phyloP scores from a whole-genome alignment of 23 red algal species.

The Gracilaria domingensis region DNA sequence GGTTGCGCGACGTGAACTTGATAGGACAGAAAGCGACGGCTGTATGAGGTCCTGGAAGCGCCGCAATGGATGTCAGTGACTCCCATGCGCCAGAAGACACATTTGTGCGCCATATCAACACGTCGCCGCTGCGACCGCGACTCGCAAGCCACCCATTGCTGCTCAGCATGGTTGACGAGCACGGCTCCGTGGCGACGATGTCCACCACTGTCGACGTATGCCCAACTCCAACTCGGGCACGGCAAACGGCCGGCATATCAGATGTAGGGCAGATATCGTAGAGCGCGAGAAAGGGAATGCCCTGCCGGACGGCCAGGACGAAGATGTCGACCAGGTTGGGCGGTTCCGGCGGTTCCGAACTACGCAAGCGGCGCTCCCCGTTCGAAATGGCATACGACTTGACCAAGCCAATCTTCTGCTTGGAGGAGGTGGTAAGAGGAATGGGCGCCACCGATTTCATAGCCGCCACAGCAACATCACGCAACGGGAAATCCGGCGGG shows the following conservation, averaged over 20 bases:
- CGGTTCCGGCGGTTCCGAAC: constrained; percentile 82
- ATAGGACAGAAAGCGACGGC: constrained; percentile 64
- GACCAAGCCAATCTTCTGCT: constrained; percentile 65
- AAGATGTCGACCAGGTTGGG: constrained; percentile 64
- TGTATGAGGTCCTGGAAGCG: constrained; percentile 67
- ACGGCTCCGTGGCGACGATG: constrained; percentile 31
- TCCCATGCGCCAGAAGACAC: constrained; percentile 32
- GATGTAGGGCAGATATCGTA: constrained; percentile 74
- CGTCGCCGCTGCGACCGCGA: constrained; percentile 59
- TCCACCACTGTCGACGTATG: constrained; percentile 43
- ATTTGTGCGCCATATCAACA: constrained; percentile 63
- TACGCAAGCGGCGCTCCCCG: constrained; percentile 77
- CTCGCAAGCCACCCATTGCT: constrained; percentile 62
- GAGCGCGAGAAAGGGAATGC: constrained; percentile 57
- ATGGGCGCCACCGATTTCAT: constrained; percentile 63
- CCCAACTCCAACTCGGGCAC: constrained; percentile 66
- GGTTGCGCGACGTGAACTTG: constrained; percentile 16
- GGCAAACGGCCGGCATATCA: constrained; percentile 47
- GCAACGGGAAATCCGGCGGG: constrained; percentile 32
- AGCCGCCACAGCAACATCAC: constrained; percentile 47
- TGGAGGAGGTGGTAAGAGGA: constrained; percentile 67
- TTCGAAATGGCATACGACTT: constrained; percentile 84
- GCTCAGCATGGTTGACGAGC: constrained; percentile 21
- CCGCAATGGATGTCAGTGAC: constrained; percentile 39
- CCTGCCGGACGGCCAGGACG: constrained; percentile 57